A percentile compares a stretch with the other conserved stretches of the same genome.
These are phyloP conservation scores for Penicillium turbatum DNA, from an alignment of 495 filamentous ascomycete genomes.

Conservation along the genomic window DNA sequence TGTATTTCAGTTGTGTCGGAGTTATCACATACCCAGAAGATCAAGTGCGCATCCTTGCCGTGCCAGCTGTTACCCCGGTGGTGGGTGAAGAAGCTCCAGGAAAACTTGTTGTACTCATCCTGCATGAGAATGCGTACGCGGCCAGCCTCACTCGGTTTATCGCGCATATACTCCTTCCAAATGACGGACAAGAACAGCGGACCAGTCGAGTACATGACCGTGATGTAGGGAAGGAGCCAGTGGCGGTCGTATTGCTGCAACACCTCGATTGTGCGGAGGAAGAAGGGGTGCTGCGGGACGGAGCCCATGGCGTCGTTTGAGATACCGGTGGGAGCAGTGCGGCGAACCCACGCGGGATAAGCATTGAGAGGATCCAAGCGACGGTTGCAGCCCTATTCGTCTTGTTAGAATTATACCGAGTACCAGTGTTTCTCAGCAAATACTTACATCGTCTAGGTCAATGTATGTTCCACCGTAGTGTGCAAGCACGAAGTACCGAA, in stretches of 20 bases:
- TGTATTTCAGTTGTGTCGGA: background rate
- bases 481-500: slow-evolving; percentile 81
- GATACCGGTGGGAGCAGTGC: slow-evolving; percentile 76
- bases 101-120: slow-evolving; percentile 64
- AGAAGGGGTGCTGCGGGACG: slow-evolving; percentile 78
- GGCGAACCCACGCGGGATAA: slow-evolving; percentile 79
- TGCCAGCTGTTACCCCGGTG: slow-evolving; percentile 76
- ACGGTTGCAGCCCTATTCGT: slow-evolving; percentile 68
- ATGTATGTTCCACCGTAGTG: slow-evolving; percentile 86
- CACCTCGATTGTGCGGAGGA: slow-evolving; percentile 64
- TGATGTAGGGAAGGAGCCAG: slow-evolving; percentile 81
- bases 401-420: slow-evolving; percentile 7
- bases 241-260: slow-evolving; percentile 67
- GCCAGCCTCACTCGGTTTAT: slow-evolving; percentile 32
- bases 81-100: slow-evolving; percentile 77
- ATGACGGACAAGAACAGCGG: slow-evolving; percentile 80
- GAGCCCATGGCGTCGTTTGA: slow-evolving; percentile 87
- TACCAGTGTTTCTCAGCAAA: background rate
- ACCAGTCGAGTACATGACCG: slow-evolving; percentile 83
- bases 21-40: slow-evolving; percentile 62
- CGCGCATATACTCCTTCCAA: slow-evolving; percentile 71
- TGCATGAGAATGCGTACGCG: slow-evolving; percentile 56
- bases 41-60: slow-evolving; percentile 64
- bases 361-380: slow-evolving; percentile 74
- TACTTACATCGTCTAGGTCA: slow-evolving; percentile 77